Percentiles rank a stretch among this genome's conserved stretches.
Conservation (phyloP, 2,329 filamentous ascomycete species). For the Phaeoacremonium minimum region DNA sequence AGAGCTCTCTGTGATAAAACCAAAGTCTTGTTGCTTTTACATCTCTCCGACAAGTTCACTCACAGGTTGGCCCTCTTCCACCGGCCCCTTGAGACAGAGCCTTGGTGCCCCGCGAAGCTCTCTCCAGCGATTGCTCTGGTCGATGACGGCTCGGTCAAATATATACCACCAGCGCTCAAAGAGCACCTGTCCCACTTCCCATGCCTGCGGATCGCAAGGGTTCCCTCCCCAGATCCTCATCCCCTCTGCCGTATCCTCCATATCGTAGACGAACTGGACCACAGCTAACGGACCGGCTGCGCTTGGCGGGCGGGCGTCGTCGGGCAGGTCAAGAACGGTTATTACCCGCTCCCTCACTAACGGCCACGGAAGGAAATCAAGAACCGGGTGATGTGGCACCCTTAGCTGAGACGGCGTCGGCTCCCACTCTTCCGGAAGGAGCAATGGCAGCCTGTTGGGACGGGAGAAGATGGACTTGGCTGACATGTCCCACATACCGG, state of each 20-base stretch:
- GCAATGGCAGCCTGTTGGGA: constrained; percentile 14
- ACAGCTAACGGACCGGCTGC: no score
- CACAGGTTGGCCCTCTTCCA: no score
- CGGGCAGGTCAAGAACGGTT: constrained; percentile 38
- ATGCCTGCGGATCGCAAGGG: constrained; percentile 41
- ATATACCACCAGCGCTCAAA: constrained; percentile 60
- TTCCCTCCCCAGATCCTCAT: constrained; percentile 43
- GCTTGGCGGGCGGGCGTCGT: constrained; percentile 32
- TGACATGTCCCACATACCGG: constrained; percentile 39
- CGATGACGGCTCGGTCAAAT: constrained; percentile 49
- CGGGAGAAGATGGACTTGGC: constrained; percentile 42
- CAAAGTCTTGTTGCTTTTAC: no score
- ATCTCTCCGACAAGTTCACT: no score
- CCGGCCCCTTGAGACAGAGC: no score
- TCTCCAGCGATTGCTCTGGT: constrained; percentile 48
- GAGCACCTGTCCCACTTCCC: constrained; percentile 55
- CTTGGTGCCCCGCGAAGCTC: constrained; percentile 35
- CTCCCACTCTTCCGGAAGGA: constrained; percentile 41
- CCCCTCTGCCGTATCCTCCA: constrained; percentile 51
- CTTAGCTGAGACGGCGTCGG: constrained; percentile 45
- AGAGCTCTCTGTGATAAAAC: no score
- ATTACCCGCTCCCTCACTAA: constrained; percentile 48
- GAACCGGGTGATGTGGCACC: constrained; percentile 50
- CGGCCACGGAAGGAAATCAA: constrained; percentile 57
- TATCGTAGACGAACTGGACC: constrained; percentile 49